phyloP scores from a whole-genome alignment of 306 rosid genomes.

The Medicago ruthenica region DNA sequence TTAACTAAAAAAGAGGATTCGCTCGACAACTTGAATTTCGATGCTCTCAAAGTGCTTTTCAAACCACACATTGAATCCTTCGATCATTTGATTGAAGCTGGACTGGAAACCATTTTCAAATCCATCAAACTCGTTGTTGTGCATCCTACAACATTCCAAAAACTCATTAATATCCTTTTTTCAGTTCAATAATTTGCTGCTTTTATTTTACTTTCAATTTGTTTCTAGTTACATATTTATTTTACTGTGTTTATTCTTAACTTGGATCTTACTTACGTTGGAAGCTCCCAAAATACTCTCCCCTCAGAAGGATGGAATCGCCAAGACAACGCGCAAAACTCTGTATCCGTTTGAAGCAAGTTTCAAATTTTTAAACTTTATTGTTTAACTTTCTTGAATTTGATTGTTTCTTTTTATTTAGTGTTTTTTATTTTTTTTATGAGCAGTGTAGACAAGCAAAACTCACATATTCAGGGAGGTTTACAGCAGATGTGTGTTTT shows the following conservation, averaged over 20 bases:
- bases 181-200: not conserved
- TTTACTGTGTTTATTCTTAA: slow-evolving; percentile 55
- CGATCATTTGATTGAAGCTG: slow-evolving; percentile 63
- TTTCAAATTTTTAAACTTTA: slow-evolving; percentile 3
- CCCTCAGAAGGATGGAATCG: slow-evolving; percentile 57
- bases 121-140: slow-evolving; percentile 59
- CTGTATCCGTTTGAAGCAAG: slow-evolving; percentile 72
- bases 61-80: slow-evolving; percentile 84
- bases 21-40: not conserved
- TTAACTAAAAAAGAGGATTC: not conserved
- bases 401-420: not conserved
- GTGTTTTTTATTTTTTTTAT: slow-evolving; percentile 14
- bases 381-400: not conserved
- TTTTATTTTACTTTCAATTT: not conserved
- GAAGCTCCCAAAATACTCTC: slow-evolving; percentile 54
- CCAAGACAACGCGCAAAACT: slow-evolving; percentile 10
- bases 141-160: slow-evolving; percentile 53
- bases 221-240: not conserved
- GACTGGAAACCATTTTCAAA: slow-evolving; percentile 56
- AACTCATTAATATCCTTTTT: slow-evolving; percentile 80
- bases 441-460: slow-evolving; percentile 89
- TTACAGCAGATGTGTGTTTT: slow-evolving; percentile 64
- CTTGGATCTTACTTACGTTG: slow-evolving; percentile 65
- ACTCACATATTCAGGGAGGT: slow-evolving; percentile 71
- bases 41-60: slow-evolving; percentile 63